Evolutionary conservation across 306 rosid species (phyloP), one percentile per base, ranked within the genome.

Genomic region (Fagus crenata): DNA sequence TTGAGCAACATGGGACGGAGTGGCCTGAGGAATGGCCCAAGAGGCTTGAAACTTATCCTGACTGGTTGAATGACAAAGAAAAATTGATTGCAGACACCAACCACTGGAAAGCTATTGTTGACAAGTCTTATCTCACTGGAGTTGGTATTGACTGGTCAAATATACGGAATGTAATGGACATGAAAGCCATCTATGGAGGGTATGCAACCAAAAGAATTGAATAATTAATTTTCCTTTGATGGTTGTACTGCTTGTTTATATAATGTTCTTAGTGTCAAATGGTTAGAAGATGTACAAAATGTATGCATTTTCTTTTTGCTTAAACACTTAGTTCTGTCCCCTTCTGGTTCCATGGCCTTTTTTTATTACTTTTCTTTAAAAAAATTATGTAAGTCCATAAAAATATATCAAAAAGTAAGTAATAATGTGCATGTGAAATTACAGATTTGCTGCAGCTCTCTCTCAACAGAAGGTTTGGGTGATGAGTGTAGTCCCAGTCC

Each of bases 21-120:
- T 90, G 99, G 97, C 99, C 99, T 2, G 98, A 92, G 84, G 93
- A 95, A 81, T 95, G 98, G 98, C 98, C 98, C 28, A 90, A 87
- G 85, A 90, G 99, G 82, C 96, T 95, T 1, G 90, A 89, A 81
- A 69, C 87, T 36, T 89, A 86, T 76, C 93, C 97, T 2, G 99
- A 95, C 69, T 95, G 99, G 99, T 73, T 90, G 77, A 85, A 72
- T 54, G 84, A 87, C 77, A 92, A 85, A 86, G 97, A 89, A 53
- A 89, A 87, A 77, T 37, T 95, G 86, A 76, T 77, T 36, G 96
- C 91, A 1, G 99, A 95, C 82, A 89, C 96, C 49, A 78, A 82
- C 78, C 99, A 92, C 82, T 95, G 97, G 99, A 86, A 88, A 65
- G 83, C 93, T 8, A 83, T 90, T 51, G 85, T 88, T 65, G 89